Evolutionary conservation across 495 filamentous ascomycete genomes (phyloP).

Genomic region (Neurospora sublineolata): DNA sequence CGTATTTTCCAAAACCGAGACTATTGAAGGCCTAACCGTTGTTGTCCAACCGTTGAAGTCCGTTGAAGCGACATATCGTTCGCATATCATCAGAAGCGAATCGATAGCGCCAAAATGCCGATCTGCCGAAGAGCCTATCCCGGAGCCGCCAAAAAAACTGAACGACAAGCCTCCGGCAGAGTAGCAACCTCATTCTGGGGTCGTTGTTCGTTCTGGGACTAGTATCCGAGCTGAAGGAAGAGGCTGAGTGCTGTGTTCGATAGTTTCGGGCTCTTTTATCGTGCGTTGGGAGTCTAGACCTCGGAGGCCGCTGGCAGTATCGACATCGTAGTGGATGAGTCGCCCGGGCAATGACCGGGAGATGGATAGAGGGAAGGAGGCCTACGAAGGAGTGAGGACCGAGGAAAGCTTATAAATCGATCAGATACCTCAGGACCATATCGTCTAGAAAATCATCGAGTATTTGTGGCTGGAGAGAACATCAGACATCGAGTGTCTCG

Average conservation of each 20-base stretch:
- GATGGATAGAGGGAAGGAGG: not conserved
- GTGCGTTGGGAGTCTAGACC: not conserved
- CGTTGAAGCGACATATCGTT: not conserved
- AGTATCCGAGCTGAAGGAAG: not conserved
- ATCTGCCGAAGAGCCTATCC: not conserved
- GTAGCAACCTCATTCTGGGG: not conserved
- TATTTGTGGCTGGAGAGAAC: not conserved
- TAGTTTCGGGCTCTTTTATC: not conserved
- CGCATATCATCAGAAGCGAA: not conserved
- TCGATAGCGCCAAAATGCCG: not conserved
- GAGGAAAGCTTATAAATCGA: not conserved
- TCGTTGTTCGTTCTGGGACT: not conserved
- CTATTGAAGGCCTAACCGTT: not conserved
- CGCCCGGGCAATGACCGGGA: not conserved
- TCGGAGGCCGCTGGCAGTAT: not conserved
- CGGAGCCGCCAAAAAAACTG: not conserved
- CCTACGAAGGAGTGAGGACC: not conserved
- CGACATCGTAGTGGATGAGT: not conserved
- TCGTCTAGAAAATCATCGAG: not conserved
- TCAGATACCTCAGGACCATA: not conserved
- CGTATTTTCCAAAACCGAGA: not conserved
- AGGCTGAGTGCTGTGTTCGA: not conserved
- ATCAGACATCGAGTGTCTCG: not conserved
- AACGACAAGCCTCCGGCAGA: not conserved
- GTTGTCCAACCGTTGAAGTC: not conserved